Percentiles rank a stretch among this genome's conserved stretches.
These are phyloP conservation scores for Citrus reticulata DNA, from an alignment of 345 rosid species.

Conservation along the genomic window DNA sequence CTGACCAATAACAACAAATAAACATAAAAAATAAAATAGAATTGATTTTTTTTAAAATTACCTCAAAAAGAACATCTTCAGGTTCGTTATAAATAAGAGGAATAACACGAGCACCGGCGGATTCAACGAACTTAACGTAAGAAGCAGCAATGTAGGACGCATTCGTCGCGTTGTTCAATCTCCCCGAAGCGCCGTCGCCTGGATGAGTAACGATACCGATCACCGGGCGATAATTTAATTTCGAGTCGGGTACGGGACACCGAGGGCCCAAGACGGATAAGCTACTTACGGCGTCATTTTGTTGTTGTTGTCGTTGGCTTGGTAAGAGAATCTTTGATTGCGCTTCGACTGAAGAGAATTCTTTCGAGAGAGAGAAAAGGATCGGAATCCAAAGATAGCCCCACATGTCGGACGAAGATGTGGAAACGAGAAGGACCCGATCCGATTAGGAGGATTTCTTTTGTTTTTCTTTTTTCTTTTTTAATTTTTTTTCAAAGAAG, in stretches of 20 bases:
- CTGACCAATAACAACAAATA: not conserved
- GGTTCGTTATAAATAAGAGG: conserved; percentile 83
- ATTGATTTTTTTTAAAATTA: conserved; percentile 1
- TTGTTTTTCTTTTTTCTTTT: too few relatives aligned
- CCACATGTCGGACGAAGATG: conserved; percentile 32
- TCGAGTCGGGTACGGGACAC: conserved; percentile 48
- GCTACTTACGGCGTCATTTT: not conserved
- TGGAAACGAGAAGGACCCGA: not conserved
- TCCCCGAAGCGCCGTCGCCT: conserved; percentile 87
- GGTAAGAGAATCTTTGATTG: conserved; percentile 47
- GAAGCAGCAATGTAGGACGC: conserved; percentile 80
- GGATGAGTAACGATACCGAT: conserved; percentile 83
- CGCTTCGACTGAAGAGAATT: conserved; percentile 32
- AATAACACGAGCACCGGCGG: conserved; percentile 88
- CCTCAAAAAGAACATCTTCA: conserved; percentile 57
- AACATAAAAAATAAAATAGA: too few relatives aligned
- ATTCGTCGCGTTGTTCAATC: conserved; percentile 50
- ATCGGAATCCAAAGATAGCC: conserved; percentile 47
- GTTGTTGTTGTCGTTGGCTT: conserved; percentile 18
- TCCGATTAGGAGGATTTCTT: too few relatives aligned
- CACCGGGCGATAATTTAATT: conserved; percentile 68
- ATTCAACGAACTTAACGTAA: conserved; percentile 84
- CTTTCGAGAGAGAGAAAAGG: conserved; percentile 45
- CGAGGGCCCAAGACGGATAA: not conserved
- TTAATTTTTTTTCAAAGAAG: too few relatives aligned